Base-by-base conservation (phyloP, 768 basidiomycete species). In the Russula sp. region DNA sequence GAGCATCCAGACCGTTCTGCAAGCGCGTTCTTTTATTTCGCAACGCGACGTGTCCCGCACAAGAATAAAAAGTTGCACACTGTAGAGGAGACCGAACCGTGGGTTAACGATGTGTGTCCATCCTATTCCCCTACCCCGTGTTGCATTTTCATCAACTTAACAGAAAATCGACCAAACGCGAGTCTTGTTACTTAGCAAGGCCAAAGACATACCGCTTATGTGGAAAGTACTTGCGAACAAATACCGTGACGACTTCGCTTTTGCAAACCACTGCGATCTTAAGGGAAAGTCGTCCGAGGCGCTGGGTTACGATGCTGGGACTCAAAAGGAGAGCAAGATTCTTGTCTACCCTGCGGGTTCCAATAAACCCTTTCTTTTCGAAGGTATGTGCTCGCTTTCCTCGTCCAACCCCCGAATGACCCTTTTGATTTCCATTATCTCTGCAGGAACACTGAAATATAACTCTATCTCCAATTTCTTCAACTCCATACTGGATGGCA, bases 161-260 rank as follows among this genome's bases (percentile, higher is more conserved):
- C 64, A 81, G 79, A 75, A 77, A 49, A 65, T 62, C 50, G 77
- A 78, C 53, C 74, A 79, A 66, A 78, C 80, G 32, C 85, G 86
- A 20, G 84, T 85, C 5, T 77, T 94, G 9, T 81, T 91, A 16
- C 74, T 90, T 61, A 89, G 88, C 71, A 86, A 91, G 73, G 87
- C 87, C 64, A 88, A 86, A 69, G 85, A 84, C 70, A 83, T 84
- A 51, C 92, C 92, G 1, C 75, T 93, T 13, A 78, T 93, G 46
- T 94, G 91, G 92, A 83, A 87, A 69, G 85, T 89, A 24, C 81
- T 94, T 30, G 84, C 81, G 26, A 89, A 90, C 72, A 88, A 85
- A 67, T 92, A 86, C 76, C 72, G 79, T 62, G 83, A 83, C 50
- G 76, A 83, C 66, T 77, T 93, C 11, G 79, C 77, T 30, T 84